These are phyloP conservation scores for Neurospora sp. DNA, from an alignment of 2,329 filamentous ascomycete species.

Conservation along the genomic window DNA sequence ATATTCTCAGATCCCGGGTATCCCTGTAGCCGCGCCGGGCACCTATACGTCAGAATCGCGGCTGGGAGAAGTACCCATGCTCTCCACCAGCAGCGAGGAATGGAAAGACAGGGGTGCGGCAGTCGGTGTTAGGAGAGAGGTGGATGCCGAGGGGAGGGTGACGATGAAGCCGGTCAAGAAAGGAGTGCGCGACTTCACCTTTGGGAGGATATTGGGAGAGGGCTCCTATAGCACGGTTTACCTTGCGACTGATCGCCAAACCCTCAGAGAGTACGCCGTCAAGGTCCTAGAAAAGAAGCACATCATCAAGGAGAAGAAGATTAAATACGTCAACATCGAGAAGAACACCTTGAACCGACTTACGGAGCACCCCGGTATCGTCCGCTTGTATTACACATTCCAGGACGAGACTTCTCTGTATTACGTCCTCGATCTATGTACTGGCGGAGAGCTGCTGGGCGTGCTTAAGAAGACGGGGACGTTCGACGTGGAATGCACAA, in stretches of 20 bases:
- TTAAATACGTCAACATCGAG: constrained; percentile 99
- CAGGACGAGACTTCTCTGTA: constrained; percentile 94
- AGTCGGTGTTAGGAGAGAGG: constrained; percentile 68
- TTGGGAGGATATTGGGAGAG: constrained; percentile 83
- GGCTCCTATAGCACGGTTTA: constrained; percentile 97
- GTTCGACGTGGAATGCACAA: constrained; percentile 88
- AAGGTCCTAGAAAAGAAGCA: constrained; percentile 97
- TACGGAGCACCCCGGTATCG: constrained; percentile 92
- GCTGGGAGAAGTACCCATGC: constrained; percentile 22
- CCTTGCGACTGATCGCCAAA: constrained; percentile 86
- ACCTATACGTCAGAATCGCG: constrained; percentile 26
- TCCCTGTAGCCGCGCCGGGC: constrained; percentile 30
- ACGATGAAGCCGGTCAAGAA: constrained; percentile 85
- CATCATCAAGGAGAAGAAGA: constrained; percentile 99
- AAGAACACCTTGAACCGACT: constrained; percentile 95
- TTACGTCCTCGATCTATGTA: constrained; percentile 90
- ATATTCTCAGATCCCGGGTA: constrained; percentile 34
- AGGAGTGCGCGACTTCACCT: constrained; percentile 92
- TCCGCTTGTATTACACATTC: constrained; percentile 96
- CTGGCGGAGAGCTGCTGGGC: constrained; percentile 81
- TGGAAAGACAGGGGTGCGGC: constrained; percentile 96
- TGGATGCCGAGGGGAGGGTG: constrained; percentile 75
- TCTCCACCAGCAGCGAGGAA: constrained; percentile 61
- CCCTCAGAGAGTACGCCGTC: constrained; percentile 91
- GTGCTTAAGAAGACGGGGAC: constrained; percentile 90